Evolutionary conservation across 2,329 filamentous ascomycete species (phyloP).

Genomic region (Graphilbum sp.): DNA sequence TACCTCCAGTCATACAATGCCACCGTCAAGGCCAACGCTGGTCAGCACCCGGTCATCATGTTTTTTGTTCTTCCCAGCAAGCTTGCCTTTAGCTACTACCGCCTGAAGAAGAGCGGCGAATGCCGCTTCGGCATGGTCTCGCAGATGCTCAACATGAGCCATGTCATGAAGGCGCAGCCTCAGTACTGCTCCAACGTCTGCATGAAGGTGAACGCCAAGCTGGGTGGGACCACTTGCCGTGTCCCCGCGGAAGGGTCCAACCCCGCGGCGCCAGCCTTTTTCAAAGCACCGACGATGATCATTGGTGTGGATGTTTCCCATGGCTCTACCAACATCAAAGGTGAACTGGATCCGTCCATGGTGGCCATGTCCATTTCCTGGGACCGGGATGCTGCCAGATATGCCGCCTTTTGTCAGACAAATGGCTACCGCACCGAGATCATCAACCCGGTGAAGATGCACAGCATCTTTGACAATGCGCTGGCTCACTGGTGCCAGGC

Average conservation of each 20-base stretch:
- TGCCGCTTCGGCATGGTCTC: conserved; percentile 71
- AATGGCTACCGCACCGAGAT: conserved; percentile 76
- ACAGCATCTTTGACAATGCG: conserved; percentile 47
- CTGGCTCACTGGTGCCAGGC: conserved; percentile 46
- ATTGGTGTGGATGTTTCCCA: conserved; percentile 90
- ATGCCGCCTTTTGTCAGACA: conserved; percentile 62
- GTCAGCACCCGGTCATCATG: conserved; percentile 53
- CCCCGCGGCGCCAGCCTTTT: conserved; percentile 17
- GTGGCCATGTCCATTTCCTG: conserved; percentile 75
- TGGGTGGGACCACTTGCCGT: conserved; percentile 62
- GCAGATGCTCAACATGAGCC: conserved; percentile 59
- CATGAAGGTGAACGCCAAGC: conserved; percentile 95
- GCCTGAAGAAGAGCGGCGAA: conserved; percentile 80
- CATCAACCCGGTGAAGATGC: conserved; percentile 49
- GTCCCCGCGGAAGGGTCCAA: conserved; percentile 18
- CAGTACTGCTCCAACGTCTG: conserved; percentile 90
- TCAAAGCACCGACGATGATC: conserved; percentile 52
- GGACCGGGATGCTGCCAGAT: conserved; percentile 55
- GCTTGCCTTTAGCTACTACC: conserved; percentile 57
- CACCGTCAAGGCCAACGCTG: conserved; percentile 32
- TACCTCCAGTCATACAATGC: conserved; percentile 37
- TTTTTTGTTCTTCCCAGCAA: conserved; percentile 63
- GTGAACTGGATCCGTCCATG: conserved; percentile 52
- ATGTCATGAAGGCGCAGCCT: conserved; percentile 51
- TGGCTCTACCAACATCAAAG: conserved; percentile 37